Evolutionary conservation across 371 early-diverging fungal species (phyloP).

Genomic region (Mortierella sp.): DNA sequence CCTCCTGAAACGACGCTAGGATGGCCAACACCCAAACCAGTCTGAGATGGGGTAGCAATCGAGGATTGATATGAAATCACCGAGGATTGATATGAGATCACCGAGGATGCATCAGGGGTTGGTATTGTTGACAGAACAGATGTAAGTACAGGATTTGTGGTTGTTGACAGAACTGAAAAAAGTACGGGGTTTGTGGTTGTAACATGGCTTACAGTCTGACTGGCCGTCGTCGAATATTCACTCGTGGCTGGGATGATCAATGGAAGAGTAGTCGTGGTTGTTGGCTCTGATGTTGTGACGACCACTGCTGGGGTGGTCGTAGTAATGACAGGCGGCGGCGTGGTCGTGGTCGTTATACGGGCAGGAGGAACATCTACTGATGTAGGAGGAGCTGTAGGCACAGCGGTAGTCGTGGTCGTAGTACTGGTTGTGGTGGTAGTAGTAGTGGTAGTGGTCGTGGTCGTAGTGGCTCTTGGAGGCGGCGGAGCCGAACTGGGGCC

Average conservation of each 20-base stretch:
- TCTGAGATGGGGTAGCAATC: not conserved
- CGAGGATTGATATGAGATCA: not conserved
- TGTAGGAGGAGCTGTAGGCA: not conserved
- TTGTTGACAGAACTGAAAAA: conserved; percentile 40
- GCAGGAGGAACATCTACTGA: no score
- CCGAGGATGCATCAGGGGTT: not conserved
- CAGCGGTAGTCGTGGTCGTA: conserved; percentile 15
- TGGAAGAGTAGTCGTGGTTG: conserved; percentile 5
- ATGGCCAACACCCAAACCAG: not conserved
- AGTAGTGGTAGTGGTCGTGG: not conserved
- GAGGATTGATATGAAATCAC: not conserved
- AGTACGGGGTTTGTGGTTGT: conserved; percentile 38
- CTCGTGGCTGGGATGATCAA: no score
- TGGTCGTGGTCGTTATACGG: not conserved
- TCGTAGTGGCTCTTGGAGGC: not conserved
- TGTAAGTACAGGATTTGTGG: no score
- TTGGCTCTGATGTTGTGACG: not conserved
- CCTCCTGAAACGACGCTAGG: not conserved
- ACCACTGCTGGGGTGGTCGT: not conserved
- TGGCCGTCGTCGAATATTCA: no score
- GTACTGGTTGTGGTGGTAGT: not conserved
- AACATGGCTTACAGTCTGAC: no score
- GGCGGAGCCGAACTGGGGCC: not conserved
- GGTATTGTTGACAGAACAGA: not conserved
- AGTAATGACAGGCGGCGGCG: no score